Evolutionary conservation across 129 eudicot genomes (phyloP).

Genomic region (Mikania micrantha): DNA sequence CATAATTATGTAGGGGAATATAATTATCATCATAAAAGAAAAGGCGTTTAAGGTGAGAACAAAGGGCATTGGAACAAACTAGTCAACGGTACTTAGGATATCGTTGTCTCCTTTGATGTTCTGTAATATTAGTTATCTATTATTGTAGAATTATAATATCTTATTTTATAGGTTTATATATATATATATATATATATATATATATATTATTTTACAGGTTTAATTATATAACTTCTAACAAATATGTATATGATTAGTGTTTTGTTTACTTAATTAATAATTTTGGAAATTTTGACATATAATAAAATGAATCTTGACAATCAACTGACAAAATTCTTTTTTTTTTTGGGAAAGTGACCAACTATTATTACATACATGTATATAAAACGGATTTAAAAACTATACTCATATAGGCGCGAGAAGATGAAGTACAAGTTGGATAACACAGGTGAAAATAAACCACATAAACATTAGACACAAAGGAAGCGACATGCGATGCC

Average conservation of each 20-base stretch:
- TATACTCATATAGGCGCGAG: no score
- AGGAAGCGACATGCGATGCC: no score
- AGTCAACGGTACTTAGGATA: constrained; percentile 19
- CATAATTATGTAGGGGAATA: constrained; percentile 19
- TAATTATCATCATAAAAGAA: constrained; percentile 2
- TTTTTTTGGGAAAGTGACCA: no score
- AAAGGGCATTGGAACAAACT: constrained; percentile 7
- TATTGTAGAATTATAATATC: not conserved
- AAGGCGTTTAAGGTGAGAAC: constrained; percentile 8
- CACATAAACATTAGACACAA: no score
- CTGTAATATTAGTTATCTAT: not conserved
- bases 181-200: no score
- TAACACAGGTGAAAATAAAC: no score
- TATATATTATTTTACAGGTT: no score
- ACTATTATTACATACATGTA: no score
- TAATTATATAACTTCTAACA: not conserved
- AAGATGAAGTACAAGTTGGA: no score
- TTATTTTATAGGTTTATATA: not conserved
- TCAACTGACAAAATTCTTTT: not conserved
- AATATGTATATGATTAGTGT: not conserved
- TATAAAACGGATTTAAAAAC: no score
- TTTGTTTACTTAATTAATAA: not conserved
- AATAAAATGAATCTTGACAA: not conserved
- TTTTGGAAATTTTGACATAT: no score
- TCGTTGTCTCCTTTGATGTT: constrained; percentile 16